Conservation (phyloP, 2,329 filamentous ascomycete genomes). For the Fonsecaea pedrosoi region DNA sequence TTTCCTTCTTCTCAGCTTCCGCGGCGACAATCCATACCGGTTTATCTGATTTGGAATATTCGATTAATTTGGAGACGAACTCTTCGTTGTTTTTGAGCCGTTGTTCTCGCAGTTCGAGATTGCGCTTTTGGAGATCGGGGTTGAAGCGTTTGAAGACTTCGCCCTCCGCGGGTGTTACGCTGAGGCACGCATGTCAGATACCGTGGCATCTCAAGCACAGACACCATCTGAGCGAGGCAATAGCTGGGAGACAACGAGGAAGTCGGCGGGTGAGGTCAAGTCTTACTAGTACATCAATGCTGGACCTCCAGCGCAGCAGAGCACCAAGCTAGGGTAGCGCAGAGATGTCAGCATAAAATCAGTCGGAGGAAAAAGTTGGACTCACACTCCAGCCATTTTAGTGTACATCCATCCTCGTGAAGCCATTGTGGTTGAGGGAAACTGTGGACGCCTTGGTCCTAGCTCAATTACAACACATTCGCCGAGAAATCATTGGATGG, state of each 20-base stretch:
- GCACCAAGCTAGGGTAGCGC: constrained; percentile 66
- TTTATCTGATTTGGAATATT: constrained; percentile 89
- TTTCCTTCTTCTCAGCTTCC: constrained; percentile 48
- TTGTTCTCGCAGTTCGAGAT: constrained; percentile 77
- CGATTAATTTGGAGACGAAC: constrained; percentile 82
- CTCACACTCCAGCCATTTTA: constrained; percentile 74
- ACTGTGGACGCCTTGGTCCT: not conserved
- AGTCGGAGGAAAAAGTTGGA: constrained; percentile 4
- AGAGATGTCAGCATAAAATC: not conserved
- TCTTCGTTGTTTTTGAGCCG: constrained; percentile 86
- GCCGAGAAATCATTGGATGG: not conserved
- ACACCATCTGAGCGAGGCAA: not conserved
- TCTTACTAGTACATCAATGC: constrained; percentile 72
- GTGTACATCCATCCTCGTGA: constrained; percentile 56
- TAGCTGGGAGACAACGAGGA: not conserved
- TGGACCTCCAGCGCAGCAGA: constrained; percentile 81
- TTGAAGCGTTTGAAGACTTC: constrained; percentile 91
- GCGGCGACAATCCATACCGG: constrained; percentile 65
- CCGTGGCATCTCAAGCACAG: not conserved
- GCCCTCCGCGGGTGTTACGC: constrained; percentile 75
- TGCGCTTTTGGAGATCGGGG: constrained; percentile 88
- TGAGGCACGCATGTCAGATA: constrained; percentile 2
- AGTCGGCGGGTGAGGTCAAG: constrained; percentile 20
- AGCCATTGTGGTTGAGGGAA: constrained; percentile 22
- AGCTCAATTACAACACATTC: not conserved